Percentiles rank a stretch among this genome's conserved stretches.
Evolutionary conservation across 2,329 filamentous ascomycete genomes (phyloP).

Genomic region (Stagonosporopsis rhizophila): DNA sequence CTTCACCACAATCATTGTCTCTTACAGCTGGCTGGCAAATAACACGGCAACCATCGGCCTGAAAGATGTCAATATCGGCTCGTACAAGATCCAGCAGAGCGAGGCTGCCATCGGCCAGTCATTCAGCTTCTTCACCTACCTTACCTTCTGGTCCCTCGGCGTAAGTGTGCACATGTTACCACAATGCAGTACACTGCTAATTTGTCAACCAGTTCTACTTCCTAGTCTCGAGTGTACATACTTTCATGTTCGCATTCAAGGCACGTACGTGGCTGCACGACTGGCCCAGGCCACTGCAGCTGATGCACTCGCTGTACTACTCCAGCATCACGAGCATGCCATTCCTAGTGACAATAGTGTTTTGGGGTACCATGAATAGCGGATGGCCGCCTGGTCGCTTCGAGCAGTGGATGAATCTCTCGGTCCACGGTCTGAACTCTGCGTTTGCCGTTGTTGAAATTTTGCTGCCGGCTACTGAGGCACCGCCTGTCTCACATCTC

Average conservation of each 20-base stretch:
- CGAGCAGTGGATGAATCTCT: constrained; percentile 65
- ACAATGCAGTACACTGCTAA: neutral
- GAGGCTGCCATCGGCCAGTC: constrained; percentile 64
- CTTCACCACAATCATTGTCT: constrained; percentile 71
- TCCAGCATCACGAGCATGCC: constrained; percentile 48
- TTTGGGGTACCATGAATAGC: constrained; percentile 48
- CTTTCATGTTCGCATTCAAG: constrained; percentile 62
- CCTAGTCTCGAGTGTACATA: constrained; percentile 70
- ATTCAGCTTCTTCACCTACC: constrained; percentile 81
- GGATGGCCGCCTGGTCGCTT: constrained; percentile 52
- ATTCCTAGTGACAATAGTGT: constrained; percentile 51
- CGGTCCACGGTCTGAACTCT: constrained; percentile 76
- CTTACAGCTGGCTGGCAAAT: constrained; percentile 63
- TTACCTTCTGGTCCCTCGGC: constrained; percentile 80
- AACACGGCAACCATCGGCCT: constrained; percentile 27
- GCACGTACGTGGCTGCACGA: constrained; percentile 41
- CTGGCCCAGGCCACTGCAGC: constrained; percentile 44
- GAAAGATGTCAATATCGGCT: constrained; percentile 36
- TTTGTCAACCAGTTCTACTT: constrained; percentile 67
- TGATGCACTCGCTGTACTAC: constrained; percentile 47
- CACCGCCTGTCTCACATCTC: constrained; percentile 68
- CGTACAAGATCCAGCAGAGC: constrained; percentile 65
- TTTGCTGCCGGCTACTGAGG: constrained; percentile 68
- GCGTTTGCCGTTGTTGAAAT: constrained; percentile 76
- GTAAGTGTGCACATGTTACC: neutral